A percentile compares a stretch with the other conserved stretches of the same genome.
Evolutionary conservation across 2,329 filamentous ascomycete species (phyloP).

Genomic region (Trichoderma afroharzianum): DNA sequence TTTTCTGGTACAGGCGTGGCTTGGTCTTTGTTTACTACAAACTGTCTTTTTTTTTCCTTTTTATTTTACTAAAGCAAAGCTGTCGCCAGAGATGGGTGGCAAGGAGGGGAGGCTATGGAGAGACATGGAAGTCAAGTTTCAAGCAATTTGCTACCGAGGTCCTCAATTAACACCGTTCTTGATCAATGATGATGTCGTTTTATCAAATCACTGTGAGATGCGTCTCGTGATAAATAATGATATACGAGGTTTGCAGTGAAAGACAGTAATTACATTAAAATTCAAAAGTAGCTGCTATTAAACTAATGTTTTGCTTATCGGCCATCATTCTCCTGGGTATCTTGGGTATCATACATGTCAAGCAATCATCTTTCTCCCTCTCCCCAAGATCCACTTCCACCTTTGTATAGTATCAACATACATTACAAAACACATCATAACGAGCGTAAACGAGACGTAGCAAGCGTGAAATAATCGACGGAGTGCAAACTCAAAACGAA

Average conservation of each 20-base stretch:
- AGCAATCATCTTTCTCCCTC: background rate
- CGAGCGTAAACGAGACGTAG: constrained; percentile 9
- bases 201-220: background rate
- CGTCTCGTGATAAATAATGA: background rate
- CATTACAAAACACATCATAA: constrained; percentile 2
- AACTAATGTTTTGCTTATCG: background rate
- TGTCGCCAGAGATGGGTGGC: background rate
- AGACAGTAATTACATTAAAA: background rate
- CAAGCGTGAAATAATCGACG: background rate
- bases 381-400: constrained; percentile 10
- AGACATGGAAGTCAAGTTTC: constrained; percentile 3
- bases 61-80: constrained; percentile 14
- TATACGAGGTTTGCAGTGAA: background rate
- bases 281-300: background rate
- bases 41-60: constrained; percentile 17
- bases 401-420: background rate
- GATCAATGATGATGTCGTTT: constrained; percentile 3
- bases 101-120: background rate
- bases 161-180: constrained; percentile 13
- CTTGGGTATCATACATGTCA: constrained; percentile 22
- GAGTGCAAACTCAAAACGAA: background rate
- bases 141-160: background rate
- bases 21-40: constrained; percentile 25
- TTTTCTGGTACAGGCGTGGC: constrained; percentile 31
- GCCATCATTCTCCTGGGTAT: constrained; percentile 16